Evolutionary conservation across 2,329 filamentous ascomycete species (phyloP).

Genomic region (Alternaria sp.): DNA sequence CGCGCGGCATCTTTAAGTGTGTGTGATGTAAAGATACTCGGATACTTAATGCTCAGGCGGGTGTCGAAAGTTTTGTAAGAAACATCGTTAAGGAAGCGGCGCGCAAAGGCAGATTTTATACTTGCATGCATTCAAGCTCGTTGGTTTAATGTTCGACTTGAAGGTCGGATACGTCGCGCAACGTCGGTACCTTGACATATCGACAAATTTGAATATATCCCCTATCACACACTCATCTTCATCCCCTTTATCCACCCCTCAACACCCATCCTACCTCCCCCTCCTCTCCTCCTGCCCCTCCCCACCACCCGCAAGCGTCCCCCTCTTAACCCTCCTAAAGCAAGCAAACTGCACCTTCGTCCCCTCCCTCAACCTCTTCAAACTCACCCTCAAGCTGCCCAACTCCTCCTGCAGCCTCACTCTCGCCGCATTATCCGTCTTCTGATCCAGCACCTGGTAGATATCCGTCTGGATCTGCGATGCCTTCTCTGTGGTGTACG

Average conservation of each 20-base stretch:
- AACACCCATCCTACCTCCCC: not conserved
- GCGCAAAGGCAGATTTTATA: not conserved
- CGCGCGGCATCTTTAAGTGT: not conserved
- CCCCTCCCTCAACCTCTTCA: conserved; percentile 67
- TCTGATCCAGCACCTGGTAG: conserved; percentile 86
- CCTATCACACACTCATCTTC: not conserved
- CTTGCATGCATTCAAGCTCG: not conserved
- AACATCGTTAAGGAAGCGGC: not conserved
- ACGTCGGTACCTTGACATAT: no score
- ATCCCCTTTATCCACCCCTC: not conserved
- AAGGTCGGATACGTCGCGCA: not conserved
- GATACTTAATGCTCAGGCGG: not conserved
- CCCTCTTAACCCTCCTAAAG: conserved; percentile 41
- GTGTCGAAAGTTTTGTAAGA: not conserved
- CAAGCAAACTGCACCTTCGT: conserved; percentile 48
- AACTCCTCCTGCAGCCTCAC: conserved; percentile 82
- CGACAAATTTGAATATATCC: not conserved
- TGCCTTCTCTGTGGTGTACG: conserved; percentile 85
- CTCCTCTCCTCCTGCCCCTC: conserved; percentile 9
- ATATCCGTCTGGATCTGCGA: conserved; percentile 85
- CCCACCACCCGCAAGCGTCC: not conserved
- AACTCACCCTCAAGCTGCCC: conserved; percentile 82
- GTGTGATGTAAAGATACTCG: not conserved
- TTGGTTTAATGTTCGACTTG: accelerated
- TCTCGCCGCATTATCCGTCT: conserved; percentile 87